Evolutionary conservation across 805 yeast species (phyloP), one percentile per base, ranked within the genome.

Genomic region (Middelhovenomyces tepae): DNA sequence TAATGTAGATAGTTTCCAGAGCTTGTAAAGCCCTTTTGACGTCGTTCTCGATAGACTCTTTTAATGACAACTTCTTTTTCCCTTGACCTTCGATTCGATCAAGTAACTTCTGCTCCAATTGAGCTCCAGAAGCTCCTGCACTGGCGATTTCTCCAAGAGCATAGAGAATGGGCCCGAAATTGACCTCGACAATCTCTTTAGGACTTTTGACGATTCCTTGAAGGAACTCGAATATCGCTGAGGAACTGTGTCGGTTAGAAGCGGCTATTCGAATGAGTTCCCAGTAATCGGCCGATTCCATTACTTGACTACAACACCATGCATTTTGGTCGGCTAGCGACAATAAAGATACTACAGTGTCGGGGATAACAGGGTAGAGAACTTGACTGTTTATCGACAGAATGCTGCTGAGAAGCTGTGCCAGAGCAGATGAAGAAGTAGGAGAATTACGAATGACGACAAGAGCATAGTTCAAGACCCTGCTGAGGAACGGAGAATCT

Each of bases 271-370:
- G 59, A 34, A 76, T 47, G 0, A 70, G 40, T 33, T 64, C 69
- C 84, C 85, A 77, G 45, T 63, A 75, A 7, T 57, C 54, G 33
- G 64, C 66, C 32, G 74, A 63, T 31, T 75, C 62, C 16, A 78
- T 45, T 1, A 82, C 72, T 35, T 47, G 65, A 26, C 63, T 51
- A 29, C 21, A 18, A 21, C 34, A 26, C 43, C 43, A 38, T 6
- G 39, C 13, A 6, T 26, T 32, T 16, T 35, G 25, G n/a, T 37
- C 39, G 5, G 31, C 39, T 11, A 44, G 31, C n/a, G 31, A 16
- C 10, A 40, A 20, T 4, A 43, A 21, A 21, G 44, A 30, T 3
- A 24, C 14, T 5, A 28, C 39, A 16, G 40, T 17, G 8, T 23
- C 19, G 7, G 35, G 24, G 1, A 43, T 29, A 17, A 16, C 28